Evolutionary conservation across 805 yeast genomes (phyloP).

Genomic region (Tetrapisispora fleetii): DNA sequence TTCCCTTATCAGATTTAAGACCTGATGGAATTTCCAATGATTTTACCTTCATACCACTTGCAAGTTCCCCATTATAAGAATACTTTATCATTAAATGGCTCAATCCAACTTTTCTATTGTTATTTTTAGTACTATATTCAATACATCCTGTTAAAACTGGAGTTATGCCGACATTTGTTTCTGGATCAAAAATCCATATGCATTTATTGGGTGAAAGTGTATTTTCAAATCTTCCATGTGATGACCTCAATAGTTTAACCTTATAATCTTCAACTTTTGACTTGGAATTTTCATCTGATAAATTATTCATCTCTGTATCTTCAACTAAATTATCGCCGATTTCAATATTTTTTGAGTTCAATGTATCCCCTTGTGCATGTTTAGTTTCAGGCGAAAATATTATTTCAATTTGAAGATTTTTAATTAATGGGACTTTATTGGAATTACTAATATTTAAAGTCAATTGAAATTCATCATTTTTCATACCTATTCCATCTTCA

Average conservation of each 20-base stretch:
- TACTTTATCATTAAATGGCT: constrained; percentile 36
- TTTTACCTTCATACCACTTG: constrained; percentile 67
- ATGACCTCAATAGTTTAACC: constrained; percentile 50
- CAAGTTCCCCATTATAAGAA: constrained; percentile 54
- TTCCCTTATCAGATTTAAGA: constrained; percentile 29
- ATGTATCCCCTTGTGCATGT: background rate
- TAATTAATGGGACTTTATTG: constrained; percentile 38
- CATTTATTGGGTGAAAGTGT: constrained; percentile 34
- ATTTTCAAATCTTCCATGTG: constrained; percentile 68
- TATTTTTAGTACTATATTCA: constrained; percentile 16
- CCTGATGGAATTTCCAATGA: constrained; percentile 54
- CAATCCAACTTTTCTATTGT: constrained; percentile 5
- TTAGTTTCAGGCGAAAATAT: background rate
- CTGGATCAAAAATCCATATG: constrained; percentile 56
- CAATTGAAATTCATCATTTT: constrained; percentile 34
- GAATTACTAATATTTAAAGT: constrained; percentile 29
- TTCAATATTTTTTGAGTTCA: background rate
- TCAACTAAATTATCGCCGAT: background rate
- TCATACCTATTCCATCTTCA: constrained; percentile 27
- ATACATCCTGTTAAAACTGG: constrained; percentile 60
- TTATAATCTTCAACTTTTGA: constrained; percentile 20
- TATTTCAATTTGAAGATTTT: constrained; percentile 37
- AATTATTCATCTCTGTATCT: background rate
- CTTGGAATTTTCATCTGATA: background rate
- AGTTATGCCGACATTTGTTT: constrained; percentile 49